Percentiles rank a stretch among this genome's conserved stretches.
phyloP scores from a whole-genome alignment of 108 stramenopile genomes.

The Conticribra weissflogii region DNA sequence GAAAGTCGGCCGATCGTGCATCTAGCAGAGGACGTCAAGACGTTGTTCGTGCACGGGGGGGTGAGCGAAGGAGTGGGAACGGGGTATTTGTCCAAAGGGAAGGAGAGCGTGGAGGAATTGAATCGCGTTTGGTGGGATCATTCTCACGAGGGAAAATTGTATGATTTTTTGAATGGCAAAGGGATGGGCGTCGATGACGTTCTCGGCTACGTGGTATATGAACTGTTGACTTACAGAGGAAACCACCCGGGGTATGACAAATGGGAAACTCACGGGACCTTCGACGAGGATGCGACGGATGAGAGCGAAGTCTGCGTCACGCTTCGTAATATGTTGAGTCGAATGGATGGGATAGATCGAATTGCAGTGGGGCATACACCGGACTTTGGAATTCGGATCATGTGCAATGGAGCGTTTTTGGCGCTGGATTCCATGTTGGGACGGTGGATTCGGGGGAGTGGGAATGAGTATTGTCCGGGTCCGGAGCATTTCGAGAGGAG shows the following conservation, averaged over 20 bases:
- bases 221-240: constrained; percentile 62
- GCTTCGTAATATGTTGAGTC: constrained; percentile 33
- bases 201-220: constrained; percentile 47
- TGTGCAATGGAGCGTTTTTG: constrained; percentile 53
- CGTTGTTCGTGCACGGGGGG: constrained; percentile 65
- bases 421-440: constrained; percentile 69
- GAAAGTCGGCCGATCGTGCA: constrained; percentile 51
- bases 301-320: constrained; percentile 21
- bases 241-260: constrained; percentile 59
- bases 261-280: constrained; percentile 38
- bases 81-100: constrained; percentile 25
- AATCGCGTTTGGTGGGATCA: constrained; percentile 44
- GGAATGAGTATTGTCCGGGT: constrained; percentile 68
- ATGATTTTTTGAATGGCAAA: constrained; percentile 44
- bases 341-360: constrained; percentile 41
- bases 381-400: constrained; percentile 37
- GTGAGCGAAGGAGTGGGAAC: constrained; percentile 36
- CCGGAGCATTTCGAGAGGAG: constrained; percentile 40
- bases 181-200: constrained; percentile 8
- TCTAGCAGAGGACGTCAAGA: constrained; percentile 38
- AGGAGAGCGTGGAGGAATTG: constrained; percentile 35
- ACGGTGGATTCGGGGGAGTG: constrained; percentile 58
- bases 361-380: constrained; percentile 73
- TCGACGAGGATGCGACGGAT: constrained; percentile 32
- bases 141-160: constrained; percentile 40